phyloP scores from a whole-genome alignment of 1,284 basidiomycete species.

The Naganishia cerealis region DNA sequence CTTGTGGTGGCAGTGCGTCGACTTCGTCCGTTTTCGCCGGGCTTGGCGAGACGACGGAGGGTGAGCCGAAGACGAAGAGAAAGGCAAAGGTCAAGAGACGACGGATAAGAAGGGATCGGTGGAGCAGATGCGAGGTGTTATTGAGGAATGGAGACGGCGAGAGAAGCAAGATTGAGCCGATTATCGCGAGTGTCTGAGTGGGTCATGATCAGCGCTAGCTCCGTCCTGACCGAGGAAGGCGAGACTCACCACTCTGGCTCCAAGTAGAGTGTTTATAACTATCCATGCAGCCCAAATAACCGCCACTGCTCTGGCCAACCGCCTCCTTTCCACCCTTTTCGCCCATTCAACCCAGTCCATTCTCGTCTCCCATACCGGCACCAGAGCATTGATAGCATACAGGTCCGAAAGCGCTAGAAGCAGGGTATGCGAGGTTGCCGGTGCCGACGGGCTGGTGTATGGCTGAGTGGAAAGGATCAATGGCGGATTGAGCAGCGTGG shows the following conservation, averaged over 20 bases:
- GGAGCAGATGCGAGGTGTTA: slow-evolving; percentile 44
- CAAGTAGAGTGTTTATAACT: slow-evolving; percentile 33
- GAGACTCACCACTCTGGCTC: slow-evolving; percentile 28
- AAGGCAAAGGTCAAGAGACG: slow-evolving; percentile 44
- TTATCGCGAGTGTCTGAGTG: slow-evolving; percentile 40
- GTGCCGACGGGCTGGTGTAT: slow-evolving; percentile 44
- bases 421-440: slow-evolving; percentile 65
- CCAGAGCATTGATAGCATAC: slow-evolving; percentile 49
- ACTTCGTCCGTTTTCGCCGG: slow-evolving; percentile 32
- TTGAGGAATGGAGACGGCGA: slow-evolving; percentile 50
- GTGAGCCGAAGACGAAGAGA: slow-evolving; percentile 50
- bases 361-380: slow-evolving; percentile 37
- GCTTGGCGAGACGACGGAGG: slow-evolving; percentile 34
- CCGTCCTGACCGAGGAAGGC: not conserved
- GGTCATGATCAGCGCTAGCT: not conserved
- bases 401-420: slow-evolving; percentile 51
- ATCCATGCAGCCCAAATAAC: slow-evolving; percentile 53
- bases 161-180: slow-evolving; percentile 49
- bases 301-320: slow-evolving; percentile 42
- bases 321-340: slow-evolving; percentile 21
- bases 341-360: slow-evolving; percentile 25
- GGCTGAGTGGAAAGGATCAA: slow-evolving; percentile 48
- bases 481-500: slow-evolving; percentile 49
- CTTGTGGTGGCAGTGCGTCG: slow-evolving; percentile 36
- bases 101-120: slow-evolving; percentile 46